Evolutionary conservation across 1,139 yeast species (phyloP).

Genomic region (Candida frijolesensis): DNA sequence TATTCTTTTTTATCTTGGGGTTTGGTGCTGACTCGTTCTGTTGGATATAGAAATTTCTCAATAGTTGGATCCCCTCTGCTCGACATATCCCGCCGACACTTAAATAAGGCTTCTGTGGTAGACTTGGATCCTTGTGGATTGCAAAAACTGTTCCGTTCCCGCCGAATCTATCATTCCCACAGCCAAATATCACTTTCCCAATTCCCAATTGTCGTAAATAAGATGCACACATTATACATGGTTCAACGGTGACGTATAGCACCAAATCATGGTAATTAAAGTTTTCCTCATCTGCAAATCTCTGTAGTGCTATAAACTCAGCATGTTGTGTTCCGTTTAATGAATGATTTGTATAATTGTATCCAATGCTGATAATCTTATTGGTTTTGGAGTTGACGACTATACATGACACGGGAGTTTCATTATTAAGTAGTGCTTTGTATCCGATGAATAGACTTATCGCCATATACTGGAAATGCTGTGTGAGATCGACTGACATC

Average conservation of each 20-base stretch:
- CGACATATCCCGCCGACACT: slow-evolving; percentile 80
- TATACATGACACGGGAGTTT: slow-evolving; percentile 75
- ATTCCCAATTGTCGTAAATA: slow-evolving; percentile 83
- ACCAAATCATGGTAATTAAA: slow-evolving; percentile 48
- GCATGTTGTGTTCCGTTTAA: slow-evolving; percentile 89
- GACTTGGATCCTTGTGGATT: slow-evolving; percentile 52
- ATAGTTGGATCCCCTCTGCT: slow-evolving; percentile 77
- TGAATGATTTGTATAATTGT: slow-evolving; percentile 87
- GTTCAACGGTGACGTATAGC: slow-evolving; percentile 93
- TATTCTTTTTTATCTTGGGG: slow-evolving; percentile 73
- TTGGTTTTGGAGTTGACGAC: slow-evolving; percentile 52
- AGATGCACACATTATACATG: slow-evolving; percentile 98
- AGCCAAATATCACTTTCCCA: slow-evolving; percentile 77
- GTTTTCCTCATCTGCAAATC: slow-evolving; percentile 14
- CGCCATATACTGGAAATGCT: slow-evolving; percentile 39
- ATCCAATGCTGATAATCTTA: slow-evolving; percentile 71
- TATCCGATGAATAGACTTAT: slow-evolving; percentile 43
- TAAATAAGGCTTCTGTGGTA: slow-evolving; percentile 44
- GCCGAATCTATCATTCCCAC: slow-evolving; percentile 94
- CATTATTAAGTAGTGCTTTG: slow-evolving; percentile 51
- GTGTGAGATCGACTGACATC: slow-evolving; percentile 22
- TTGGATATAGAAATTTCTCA: slow-evolving; percentile 80
- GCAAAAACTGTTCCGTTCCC: slow-evolving; percentile 89
- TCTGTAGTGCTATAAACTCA: slow-evolving; percentile 69
- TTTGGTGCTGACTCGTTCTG: slow-evolving; percentile 86